Percentiles rank a stretch among this genome's conserved stretches.
phyloP scores from a whole-genome alignment of 768 basidiomycete genomes.

The Tulasnella sp. region DNA sequence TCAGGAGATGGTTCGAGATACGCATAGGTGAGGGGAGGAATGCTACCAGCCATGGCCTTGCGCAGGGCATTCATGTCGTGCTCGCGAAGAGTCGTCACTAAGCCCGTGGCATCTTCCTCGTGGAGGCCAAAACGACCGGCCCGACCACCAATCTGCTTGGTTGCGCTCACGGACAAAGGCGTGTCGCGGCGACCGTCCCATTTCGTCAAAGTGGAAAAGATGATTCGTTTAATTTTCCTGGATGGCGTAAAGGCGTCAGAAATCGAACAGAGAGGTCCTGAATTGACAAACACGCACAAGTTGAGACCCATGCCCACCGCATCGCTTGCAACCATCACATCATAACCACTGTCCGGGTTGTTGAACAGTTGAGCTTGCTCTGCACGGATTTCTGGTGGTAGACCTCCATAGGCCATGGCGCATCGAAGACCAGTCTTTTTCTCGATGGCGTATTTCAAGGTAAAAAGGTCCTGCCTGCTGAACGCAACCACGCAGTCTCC shows the following conservation, averaged over 20 bases:
- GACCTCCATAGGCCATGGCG: slow-evolving; percentile 85
- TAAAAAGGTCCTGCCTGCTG: slow-evolving; percentile 65
- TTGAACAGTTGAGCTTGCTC: slow-evolving; percentile 94
- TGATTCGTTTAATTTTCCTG: slow-evolving; percentile 85
- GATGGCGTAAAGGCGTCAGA: slow-evolving; percentile 8
- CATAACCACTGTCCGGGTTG: slow-evolving; percentile 68
- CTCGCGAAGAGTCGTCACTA: slow-evolving; percentile 61
- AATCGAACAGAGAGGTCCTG: not conserved
- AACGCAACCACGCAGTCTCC: slow-evolving; percentile 94
- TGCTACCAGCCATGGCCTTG: slow-evolving; percentile 45
- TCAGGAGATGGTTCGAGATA: slow-evolving; percentile 35
- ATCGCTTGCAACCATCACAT: slow-evolving; percentile 88
- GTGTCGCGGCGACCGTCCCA: slow-evolving; percentile 43
- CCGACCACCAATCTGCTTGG: slow-evolving; percentile 92
- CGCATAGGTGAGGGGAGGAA: slow-evolving; percentile 47
- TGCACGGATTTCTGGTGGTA: slow-evolving; percentile 86
- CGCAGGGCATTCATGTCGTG: slow-evolving; percentile 56
- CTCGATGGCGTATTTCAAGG: slow-evolving; percentile 66
- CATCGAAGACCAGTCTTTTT: slow-evolving; percentile 62
- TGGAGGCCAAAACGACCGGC: slow-evolving; percentile 83
- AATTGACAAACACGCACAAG: slow-evolving; percentile 48
- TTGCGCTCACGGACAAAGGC: slow-evolving; percentile 58
- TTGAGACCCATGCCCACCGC: slow-evolving; percentile 98
- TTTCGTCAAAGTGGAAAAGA: slow-evolving; percentile 67
- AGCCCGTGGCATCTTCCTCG: slow-evolving; percentile 45